These are phyloP conservation scores for Mucor saturninus DNA, from an alignment of 371 early-diverging fungal genomes.

Conservation along the genomic window DNA sequence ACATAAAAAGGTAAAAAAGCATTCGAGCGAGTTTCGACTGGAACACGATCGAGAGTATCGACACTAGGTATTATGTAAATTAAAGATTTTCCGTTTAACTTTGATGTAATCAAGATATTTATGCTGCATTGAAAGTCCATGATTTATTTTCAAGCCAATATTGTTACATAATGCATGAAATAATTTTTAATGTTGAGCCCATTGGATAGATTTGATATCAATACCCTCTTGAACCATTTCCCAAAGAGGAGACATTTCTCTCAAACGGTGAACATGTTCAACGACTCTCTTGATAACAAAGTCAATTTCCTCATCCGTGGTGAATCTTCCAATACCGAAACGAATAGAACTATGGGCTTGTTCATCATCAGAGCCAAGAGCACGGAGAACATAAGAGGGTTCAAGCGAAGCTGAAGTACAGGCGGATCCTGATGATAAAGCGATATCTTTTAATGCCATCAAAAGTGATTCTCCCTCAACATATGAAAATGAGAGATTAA, in stretches of 20 bases:
- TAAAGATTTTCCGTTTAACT: no score
- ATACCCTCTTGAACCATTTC: constrained; percentile 98
- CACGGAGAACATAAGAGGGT: constrained; percentile 98
- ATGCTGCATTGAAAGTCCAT: no score
- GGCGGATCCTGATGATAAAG: constrained; percentile 97
- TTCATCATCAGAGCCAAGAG: constrained; percentile 98
- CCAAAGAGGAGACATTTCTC: constrained; percentile 99
- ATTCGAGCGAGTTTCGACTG: no score
- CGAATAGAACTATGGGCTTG: constrained; percentile 98
- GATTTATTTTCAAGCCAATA: no score
- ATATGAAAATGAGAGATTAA: constrained; percentile 98
- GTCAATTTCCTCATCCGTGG: constrained; percentile 97
- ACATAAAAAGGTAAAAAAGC: no score
- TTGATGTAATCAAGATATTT: no score
- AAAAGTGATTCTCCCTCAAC: constrained; percentile 99
- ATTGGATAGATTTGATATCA: constrained; percentile 91
- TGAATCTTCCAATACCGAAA: constrained; percentile 99
- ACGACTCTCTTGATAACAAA: constrained; percentile 86
- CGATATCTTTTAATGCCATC: constrained; percentile 99
- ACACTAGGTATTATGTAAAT: no score
- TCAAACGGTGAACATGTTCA: constrained; percentile 87
- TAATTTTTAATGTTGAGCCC: constrained; percentile 81
- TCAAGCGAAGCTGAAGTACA: constrained; percentile 99
- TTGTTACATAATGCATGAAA: no score
- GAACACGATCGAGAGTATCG: no score